Percentiles rank a stretch among this genome's conserved stretches.
Evolutionary conservation across 2,329 filamentous ascomycete genomes (phyloP).

Genomic region (Biscogniauxia sp.): DNA sequence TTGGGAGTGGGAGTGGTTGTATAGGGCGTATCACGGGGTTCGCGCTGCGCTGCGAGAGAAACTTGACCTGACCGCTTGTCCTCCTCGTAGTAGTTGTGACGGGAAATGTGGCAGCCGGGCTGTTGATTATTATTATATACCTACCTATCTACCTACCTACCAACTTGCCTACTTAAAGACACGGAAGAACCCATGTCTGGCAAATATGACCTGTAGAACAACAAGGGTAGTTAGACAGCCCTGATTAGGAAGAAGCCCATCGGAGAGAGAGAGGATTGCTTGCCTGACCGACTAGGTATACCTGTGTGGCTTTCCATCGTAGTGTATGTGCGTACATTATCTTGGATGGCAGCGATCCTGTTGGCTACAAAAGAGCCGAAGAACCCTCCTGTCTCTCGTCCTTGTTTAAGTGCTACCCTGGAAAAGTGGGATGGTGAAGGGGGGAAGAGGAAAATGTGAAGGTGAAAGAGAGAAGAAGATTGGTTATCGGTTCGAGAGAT

Average conservation of each 20-base stretch:
- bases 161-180: no score
- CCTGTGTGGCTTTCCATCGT: background rate
- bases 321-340: background rate
- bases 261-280: background rate
- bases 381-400: background rate
- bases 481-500: no score
- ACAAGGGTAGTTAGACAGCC: background rate
- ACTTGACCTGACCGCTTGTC: no score
- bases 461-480: no score
- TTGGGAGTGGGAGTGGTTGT: background rate
- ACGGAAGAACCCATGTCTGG: background rate
- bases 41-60: no score
- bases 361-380: background rate
- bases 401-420: background rate
- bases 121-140: no score
- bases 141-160: no score
- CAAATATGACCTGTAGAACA: background rate
- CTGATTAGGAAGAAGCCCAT: no score
- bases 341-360: background rate
- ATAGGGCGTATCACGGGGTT: background rate
- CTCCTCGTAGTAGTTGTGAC: no score
- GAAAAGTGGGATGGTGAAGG: background rate
- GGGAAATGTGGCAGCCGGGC: no score
- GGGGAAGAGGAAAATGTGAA: background rate
- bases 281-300: background rate